Evolutionary conservation across 805 yeast genomes (phyloP).

Genomic region (Nakazawaea ishiwadae): DNA sequence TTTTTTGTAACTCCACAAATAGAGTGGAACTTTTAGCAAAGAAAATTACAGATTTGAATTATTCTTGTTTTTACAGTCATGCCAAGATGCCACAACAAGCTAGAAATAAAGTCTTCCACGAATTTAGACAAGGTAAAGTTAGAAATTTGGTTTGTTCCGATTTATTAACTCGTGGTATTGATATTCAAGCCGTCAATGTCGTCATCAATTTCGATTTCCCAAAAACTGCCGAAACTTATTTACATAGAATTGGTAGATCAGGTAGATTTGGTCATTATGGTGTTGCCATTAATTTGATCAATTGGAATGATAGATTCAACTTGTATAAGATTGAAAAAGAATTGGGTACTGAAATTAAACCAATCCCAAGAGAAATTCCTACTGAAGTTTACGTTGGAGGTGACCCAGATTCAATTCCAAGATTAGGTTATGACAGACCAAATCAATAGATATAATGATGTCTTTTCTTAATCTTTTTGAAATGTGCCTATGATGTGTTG

Average conservation of each 20-base stretch:
- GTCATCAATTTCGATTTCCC: constrained; percentile 99
- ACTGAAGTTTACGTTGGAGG: constrained; percentile 83
- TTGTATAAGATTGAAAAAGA: constrained; percentile 95
- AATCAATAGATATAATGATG: constrained; percentile 27
- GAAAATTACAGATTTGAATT: constrained; percentile 93
- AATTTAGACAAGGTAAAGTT: constrained; percentile 96
- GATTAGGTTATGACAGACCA: constrained; percentile 76
- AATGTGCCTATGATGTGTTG: constrained; percentile 13
- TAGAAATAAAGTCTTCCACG: constrained; percentile 97
- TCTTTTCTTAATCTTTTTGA: too few species aligned
- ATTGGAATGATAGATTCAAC: constrained; percentile 94
- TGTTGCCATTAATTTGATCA: constrained; percentile 92
- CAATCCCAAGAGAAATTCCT: constrained; percentile 93
- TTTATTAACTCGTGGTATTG: constrained; percentile 95
- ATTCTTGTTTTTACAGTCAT: constrained; percentile 94
- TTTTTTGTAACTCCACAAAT: constrained; percentile 94
- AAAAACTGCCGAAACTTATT: constrained; percentile 93
- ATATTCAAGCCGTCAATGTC: constrained; percentile 97
- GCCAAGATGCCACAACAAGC: constrained; percentile 97
- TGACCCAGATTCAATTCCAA: constrained; percentile 70
- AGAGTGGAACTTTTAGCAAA: constrained; percentile 95
- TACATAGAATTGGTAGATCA: constrained; percentile 98
- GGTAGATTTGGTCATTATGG: constrained; percentile 99
- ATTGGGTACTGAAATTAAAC: constrained; percentile 94
- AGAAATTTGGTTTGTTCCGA: constrained; percentile 97